Conservation (phyloP, 2,329 filamentous ascomycete genomes). For the Fusarium musae region DNA sequence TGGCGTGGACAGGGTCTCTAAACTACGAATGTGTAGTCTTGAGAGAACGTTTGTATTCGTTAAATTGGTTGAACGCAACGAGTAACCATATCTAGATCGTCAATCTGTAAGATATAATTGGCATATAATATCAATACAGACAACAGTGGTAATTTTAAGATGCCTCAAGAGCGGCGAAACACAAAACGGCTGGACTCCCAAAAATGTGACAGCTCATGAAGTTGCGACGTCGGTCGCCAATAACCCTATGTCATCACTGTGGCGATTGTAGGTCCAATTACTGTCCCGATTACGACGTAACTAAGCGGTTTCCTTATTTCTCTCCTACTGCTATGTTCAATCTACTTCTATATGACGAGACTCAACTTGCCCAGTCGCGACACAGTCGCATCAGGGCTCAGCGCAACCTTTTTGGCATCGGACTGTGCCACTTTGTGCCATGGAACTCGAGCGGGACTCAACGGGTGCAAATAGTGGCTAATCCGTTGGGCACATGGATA, state of each 20-base stretch:
- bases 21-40: neutral
- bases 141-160: neutral
- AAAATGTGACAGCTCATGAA: constrained; percentile 18
- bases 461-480: constrained; percentile 31
- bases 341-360: neutral
- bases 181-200: constrained; percentile 5
- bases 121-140: neutral
- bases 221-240: constrained; percentile 21
- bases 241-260: constrained; percentile 8
- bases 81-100: neutral
- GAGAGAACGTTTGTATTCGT: neutral
- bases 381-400: constrained; percentile 1
- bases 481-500: constrained; percentile 25
- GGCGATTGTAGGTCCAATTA: constrained; percentile 11
- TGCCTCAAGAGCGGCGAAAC: neutral
- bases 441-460: constrained; percentile 34
- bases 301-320: neutral
- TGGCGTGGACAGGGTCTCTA: constrained; percentile 3
- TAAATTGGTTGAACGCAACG: neutral
- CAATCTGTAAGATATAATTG: neutral
- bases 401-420: constrained; percentile 28
- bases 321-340: neutral
- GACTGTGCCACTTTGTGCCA: constrained; percentile 33
- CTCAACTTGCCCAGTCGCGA: neutral
- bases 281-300: neutral